Conservation (phyloP, 1,284 basidiomycete genomes). For the Vanrija sp. region DNA sequence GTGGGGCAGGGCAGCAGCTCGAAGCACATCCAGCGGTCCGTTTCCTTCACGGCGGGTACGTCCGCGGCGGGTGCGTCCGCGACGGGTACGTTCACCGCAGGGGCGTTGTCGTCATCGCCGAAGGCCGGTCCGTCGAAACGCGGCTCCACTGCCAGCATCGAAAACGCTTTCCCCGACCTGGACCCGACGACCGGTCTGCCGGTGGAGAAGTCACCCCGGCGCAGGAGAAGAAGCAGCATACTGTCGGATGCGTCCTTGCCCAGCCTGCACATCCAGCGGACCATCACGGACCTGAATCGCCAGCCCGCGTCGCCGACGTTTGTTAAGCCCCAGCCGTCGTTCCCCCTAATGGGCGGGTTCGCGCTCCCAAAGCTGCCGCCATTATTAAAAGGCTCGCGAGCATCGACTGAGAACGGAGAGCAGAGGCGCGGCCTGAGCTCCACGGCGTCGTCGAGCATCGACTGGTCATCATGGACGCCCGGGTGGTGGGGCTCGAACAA, state of each 20-base stretch:
- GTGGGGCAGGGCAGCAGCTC: slow-evolving; percentile 1
- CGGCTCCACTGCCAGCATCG: background rate
- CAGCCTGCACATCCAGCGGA: slow-evolving; percentile 40
- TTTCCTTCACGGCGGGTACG: background rate
- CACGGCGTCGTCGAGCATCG: background rate
- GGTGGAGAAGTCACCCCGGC: background rate
- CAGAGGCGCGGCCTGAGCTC: background rate
- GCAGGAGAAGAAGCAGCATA: background rate
- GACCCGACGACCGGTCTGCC: slow-evolving; percentile 43
- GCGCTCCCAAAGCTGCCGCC: background rate
- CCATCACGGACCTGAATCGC: slow-evolving; percentile 32
- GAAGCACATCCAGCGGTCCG: background rate
- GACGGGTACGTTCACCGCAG: background rate
- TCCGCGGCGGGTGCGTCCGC: background rate
- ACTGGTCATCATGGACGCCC: slow-evolving; percentile 5
- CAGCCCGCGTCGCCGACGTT: background rate
- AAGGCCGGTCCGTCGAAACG: too few relatives aligned
- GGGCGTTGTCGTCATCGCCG: slow-evolving; percentile 8
- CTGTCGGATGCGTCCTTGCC: slow-evolving; percentile 18
- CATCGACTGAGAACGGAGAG: background rate
- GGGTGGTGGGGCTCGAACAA: slow-evolving; percentile 37
- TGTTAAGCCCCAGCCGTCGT: background rate
- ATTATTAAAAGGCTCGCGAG: background rate
- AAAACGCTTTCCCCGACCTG: slow-evolving; percentile 37
- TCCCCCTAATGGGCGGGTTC: background rate